Conservation (phyloP, 768 basidiomycete genomes). For the Suillus decipiens region DNA sequence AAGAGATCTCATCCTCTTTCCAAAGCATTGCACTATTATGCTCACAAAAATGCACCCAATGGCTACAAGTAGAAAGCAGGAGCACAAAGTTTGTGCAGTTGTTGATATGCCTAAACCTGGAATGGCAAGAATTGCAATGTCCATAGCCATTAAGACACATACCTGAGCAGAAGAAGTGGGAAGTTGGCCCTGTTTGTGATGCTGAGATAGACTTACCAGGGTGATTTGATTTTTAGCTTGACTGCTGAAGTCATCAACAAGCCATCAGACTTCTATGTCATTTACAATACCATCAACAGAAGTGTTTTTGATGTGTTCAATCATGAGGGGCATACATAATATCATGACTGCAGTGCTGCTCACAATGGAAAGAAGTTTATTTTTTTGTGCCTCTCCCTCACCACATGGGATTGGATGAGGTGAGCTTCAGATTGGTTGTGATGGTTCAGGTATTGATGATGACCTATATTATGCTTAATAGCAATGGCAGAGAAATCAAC, state of each 20-base stretch:
- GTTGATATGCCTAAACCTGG: background rate
- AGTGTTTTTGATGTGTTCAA: background rate
- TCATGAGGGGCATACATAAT: background rate
- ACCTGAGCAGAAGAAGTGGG: background rate
- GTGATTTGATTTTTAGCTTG: constrained; percentile 1
- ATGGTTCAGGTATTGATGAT: constrained; percentile 1
- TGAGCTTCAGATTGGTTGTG: constrained; percentile 1
- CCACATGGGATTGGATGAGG: background rate
- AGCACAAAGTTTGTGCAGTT: background rate
- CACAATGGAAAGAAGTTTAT: background rate
- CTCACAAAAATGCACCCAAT: background rate
- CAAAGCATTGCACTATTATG: background rate
- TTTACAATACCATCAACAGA: constrained; percentile 3
- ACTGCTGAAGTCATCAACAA: background rate
- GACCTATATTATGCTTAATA: background rate
- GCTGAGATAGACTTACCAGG: background rate
- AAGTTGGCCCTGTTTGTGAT: background rate
- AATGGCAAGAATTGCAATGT: background rate
- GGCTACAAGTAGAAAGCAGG: background rate
- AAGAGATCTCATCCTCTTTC: background rate
- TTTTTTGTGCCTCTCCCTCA: background rate
- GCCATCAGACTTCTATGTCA: background rate
- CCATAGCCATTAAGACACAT: background rate
- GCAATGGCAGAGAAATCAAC: no score
- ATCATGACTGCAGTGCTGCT: background rate